Base-by-base conservation (phyloP, 139 green algal species). In the Closterium sp. region DNA sequence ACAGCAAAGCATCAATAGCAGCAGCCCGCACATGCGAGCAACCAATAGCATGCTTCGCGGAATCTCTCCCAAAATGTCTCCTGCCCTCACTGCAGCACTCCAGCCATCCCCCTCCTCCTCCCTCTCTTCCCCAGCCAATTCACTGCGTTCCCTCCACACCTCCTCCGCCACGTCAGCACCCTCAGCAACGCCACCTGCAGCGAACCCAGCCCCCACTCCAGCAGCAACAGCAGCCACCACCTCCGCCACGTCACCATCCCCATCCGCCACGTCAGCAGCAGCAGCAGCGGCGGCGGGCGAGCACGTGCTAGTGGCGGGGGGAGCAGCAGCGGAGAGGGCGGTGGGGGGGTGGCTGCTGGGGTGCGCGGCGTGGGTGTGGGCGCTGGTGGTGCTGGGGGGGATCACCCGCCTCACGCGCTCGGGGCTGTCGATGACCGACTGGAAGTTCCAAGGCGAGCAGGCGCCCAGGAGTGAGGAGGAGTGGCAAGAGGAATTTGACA, bases 341-440 rank as follows among this genome's bases (percentile, higher is more conserved):
- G 92, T 99, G 25, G 94, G 92, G 0, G 91, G 86, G 84, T 99
- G 98, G 98, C 95, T 99, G 88, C 96, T 93, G 2, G 94, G 94
- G 31, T 97, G 96, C 66, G 94, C 92, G 12, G 97, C 85, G 5
- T 99, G 97, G 97, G 98, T 99, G 86, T 98, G 97, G 91, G 96
- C 91, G 89, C 97, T 99, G 96, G 97, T 99, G 33, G 96, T 99
- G 38, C 89, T 99, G n/a, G 98, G 98, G 1, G 98, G 98, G 36
- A 89, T 98, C 36, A 99, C 98, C 0, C 95, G 98, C 3, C 96
- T 99, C 21, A 99, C 98, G 0, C 94, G 98, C 34, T 98, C 96
- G 0, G 98, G 98, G 0, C 96, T 99, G 84, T 98, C 96, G 36
- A 99, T 99, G 98, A 99, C 98, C 3, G 97, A 99, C 87, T 99